A percentile compares a stretch with the other conserved stretches of the same genome.
phyloP scores from a whole-genome alignment of 345 rosid genomes.

The Populus tremula region DNA sequence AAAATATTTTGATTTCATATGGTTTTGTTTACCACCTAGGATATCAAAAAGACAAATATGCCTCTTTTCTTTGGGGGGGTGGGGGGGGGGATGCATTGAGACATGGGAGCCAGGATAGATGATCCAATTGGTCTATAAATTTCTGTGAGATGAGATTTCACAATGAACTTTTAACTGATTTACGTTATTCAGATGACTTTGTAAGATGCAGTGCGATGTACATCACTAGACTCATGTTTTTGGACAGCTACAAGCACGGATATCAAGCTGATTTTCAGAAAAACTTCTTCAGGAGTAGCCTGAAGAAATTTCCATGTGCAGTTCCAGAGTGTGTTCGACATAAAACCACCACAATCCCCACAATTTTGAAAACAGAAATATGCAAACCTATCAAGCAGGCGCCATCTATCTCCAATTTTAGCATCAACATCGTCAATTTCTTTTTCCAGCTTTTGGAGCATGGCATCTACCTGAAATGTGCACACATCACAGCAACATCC shows the following conservation, averaged over 20 bases:
- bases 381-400: conserved; percentile 80
- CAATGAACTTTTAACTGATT: background rate
- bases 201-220: background rate
- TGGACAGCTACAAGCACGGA: background rate
- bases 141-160: background rate
- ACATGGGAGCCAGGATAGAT: background rate
- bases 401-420: conserved; percentile 91
- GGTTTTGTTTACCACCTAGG: background rate
- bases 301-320: background rate
- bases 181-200: background rate
- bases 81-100: background rate
- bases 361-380: conserved; percentile 3
- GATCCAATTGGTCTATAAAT: too few relatives aligned
- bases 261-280: background rate
- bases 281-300: background rate
- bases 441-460: conserved; percentile 95
- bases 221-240: background rate
- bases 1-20: background rate
- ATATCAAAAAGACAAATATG: background rate
- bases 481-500: conserved; percentile 6
- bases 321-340: background rate
- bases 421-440: conserved; percentile 98
- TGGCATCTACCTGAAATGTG: conserved; percentile 67
- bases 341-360: conserved; percentile 1
- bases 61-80: background rate